Evolutionary conservation across 192 early-diverging fungal species (phyloP), one percentile per base, ranked within the genome.

Genomic region (Tieghemiomyces parasiticus): DNA sequence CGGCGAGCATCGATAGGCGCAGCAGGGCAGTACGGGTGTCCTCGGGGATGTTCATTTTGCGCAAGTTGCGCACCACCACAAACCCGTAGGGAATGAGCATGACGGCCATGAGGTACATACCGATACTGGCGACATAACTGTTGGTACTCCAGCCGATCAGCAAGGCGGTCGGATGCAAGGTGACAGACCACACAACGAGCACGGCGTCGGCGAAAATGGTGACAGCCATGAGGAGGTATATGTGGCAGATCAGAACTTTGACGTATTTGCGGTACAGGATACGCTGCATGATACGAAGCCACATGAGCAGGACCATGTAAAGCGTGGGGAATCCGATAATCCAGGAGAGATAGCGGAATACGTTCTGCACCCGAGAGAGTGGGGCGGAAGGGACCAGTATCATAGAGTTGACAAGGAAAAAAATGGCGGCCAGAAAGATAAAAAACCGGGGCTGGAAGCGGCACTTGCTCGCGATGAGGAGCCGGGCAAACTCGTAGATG

Each of bases 381-480:
- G 55, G 12, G n/a, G 30, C 55, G 34, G 33, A n/a, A 4, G 55
- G 55, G 6, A 4, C 13, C 13, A 35, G 33, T 24, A 58, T 38
- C 14, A 26, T 26, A 4, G 32, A 38, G 26, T 35, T 34, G 14
- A 28, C 33, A 4, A 58, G 33, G 26, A 34, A 58, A 31, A 38
- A 58, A 35, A 58, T 34, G 35, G 55, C 30, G 16, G 32, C 33
- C 22, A 58, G 33, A 6, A 58, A 58, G 35, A 58, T 58, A n/a
- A 58, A 58, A 26, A 58, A 58, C 0, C 55, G 55, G 22, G 33
- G 55, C 55, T 58, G 55, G 35, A 58, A 58, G 0, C 55, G 55
- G 19, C 55, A 58, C 33, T 58, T 58, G 55, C 55, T 58, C 55
- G 34, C 35, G n/a, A 25, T 58, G 22, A 58, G 32, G 33, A 58